These are phyloP conservation scores for Didymellaceae sp. DNA, from an alignment of 2,329 filamentous ascomycete genomes.

Conservation along the genomic window DNA sequence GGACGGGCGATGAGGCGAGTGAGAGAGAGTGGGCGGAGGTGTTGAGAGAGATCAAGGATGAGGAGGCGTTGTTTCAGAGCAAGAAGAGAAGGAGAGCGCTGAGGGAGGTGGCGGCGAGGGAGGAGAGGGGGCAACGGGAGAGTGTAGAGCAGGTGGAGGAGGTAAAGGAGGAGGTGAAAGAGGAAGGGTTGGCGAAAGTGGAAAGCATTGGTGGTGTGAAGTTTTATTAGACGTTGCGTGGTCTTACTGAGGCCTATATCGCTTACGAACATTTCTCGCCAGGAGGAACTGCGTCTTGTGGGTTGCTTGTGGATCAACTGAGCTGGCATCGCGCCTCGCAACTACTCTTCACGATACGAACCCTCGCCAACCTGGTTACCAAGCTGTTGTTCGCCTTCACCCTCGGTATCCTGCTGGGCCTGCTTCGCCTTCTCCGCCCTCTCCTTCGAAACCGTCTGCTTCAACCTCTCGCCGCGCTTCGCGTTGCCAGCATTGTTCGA, in stretches of 20 bases:
- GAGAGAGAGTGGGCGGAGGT: constrained; percentile 91
- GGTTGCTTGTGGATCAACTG: background rate
- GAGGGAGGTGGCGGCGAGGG: constrained; percentile 25
- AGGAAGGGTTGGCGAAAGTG: constrained; percentile 27
- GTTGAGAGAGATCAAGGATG: constrained; percentile 69
- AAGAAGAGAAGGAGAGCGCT: constrained; percentile 45
- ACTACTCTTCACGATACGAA: background rate
- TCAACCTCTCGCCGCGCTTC: constrained; percentile 22
- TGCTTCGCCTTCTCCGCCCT: background rate
- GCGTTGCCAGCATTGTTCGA: constrained; percentile 36
- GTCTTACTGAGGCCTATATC: background rate
- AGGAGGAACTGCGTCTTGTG: background rate
- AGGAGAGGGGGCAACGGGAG: constrained; percentile 21
- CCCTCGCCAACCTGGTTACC: background rate
- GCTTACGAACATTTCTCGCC: constrained; percentile 2
- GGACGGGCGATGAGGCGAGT: constrained; percentile 74
- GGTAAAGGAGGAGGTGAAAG: constrained; percentile 19
- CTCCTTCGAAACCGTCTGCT: constrained; percentile 3
- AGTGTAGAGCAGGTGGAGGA: constrained; percentile 8
- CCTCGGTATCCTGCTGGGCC: background rate
- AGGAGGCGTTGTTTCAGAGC: constrained; percentile 61
- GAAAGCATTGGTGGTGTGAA: constrained; percentile 40
- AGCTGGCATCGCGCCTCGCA: no score
- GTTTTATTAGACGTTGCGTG: constrained; percentile 39
- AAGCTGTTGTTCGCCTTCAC: background rate